A percentile compares a stretch with the other conserved stretches of the same genome.
These are phyloP conservation scores for Nakaseomyces bracarensis DNA, from an alignment of 1,139 yeast genomes.

Conservation along the genomic window DNA sequence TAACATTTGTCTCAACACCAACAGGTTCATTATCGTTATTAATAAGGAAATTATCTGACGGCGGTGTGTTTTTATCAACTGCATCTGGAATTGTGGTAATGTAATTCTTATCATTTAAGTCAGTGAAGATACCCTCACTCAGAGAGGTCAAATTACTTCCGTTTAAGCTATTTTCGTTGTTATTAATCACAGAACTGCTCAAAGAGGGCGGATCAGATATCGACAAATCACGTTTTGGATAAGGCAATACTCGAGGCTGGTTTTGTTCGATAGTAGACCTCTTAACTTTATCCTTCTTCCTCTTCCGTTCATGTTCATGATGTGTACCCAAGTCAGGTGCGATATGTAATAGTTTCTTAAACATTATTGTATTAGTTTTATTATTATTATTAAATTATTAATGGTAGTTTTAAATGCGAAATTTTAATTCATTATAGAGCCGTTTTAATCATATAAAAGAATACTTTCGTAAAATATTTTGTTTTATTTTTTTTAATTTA, in stretches of 20 bases:
- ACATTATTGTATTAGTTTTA: neutral
- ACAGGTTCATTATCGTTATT: neutral
- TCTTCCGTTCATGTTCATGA: neutral
- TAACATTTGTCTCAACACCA: neutral
- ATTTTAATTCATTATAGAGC: no score
- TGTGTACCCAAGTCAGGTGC: conserved; percentile 1
- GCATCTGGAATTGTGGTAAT: neutral
- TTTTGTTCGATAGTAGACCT: neutral
- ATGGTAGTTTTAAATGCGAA: no score
- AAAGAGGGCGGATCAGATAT: neutral
- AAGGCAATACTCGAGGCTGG: neutral
- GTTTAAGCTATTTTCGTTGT: neutral
- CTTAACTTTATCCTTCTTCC: neutral
- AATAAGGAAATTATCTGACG: neutral
- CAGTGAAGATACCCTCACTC: neutral
- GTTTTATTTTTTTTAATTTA: no score
- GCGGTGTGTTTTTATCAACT: no score
- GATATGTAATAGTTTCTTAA: neutral
- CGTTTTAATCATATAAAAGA: no score
- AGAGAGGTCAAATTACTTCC: neutral
- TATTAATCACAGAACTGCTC: neutral
- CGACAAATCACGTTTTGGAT: neutral
- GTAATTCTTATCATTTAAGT: neutral
- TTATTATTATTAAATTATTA: no score
- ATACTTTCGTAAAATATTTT: no score